phyloP scores from a whole-genome alignment of 208 protist species.

The Wallacemonas sp. region DNA sequence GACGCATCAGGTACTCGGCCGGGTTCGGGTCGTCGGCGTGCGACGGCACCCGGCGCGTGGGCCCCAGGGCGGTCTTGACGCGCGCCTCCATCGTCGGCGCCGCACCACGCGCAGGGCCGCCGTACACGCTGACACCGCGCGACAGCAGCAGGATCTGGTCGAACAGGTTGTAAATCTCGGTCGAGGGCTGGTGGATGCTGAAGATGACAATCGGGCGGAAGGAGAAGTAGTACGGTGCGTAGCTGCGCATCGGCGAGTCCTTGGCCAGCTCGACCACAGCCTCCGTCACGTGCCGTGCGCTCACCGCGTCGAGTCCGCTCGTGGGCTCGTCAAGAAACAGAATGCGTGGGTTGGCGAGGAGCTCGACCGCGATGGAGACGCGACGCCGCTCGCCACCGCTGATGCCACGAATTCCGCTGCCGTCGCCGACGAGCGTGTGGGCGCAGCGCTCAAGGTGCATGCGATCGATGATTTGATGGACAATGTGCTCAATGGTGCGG shows the following conservation, averaged over 20 bases:
- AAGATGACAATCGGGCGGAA: constrained; percentile 91
- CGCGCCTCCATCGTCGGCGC: constrained; percentile 57
- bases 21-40: constrained; percentile 59
- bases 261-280: constrained; percentile 80
- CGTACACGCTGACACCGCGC: constrained; percentile 82
- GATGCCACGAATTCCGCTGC: constrained; percentile 68
- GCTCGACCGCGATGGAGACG: constrained; percentile 91
- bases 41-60: constrained; percentile 37
- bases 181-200: constrained; percentile 92
- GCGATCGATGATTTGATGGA: constrained; percentile 58
- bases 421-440: constrained; percentile 79
- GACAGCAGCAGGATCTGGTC: constrained; percentile 89
- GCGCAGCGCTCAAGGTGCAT: constrained; percentile 80
- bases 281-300: constrained; percentile 81
- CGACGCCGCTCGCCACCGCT: constrained; percentile 91
- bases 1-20: constrained; percentile 87
- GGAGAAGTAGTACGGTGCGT: constrained; percentile 86
- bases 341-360: constrained; percentile 90
- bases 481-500: constrained; percentile 65
- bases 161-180: constrained; percentile 87
- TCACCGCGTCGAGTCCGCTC: constrained; percentile 86
- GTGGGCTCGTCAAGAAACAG: constrained; percentile 93
- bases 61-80: constrained; percentile 48
- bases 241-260: constrained; percentile 76
- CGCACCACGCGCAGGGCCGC: constrained; percentile 67